Conservation (phyloP, 2,329 filamentous ascomycete genomes). For the Whalleya microplaca region DNA sequence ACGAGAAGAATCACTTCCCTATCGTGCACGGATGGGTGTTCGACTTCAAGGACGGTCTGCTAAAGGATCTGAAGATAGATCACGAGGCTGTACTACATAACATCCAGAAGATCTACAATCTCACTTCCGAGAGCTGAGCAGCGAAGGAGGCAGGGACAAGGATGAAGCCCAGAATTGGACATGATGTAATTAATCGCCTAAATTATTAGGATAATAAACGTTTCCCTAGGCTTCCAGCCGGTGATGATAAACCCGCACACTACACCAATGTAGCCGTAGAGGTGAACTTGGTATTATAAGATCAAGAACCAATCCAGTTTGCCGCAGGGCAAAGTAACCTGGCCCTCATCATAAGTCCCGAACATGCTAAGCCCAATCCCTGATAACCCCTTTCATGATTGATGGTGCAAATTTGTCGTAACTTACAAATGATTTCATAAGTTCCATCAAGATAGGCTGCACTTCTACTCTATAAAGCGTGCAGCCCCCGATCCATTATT, state of each 20-base stretch:
- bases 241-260: background rate
- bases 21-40: conserved; percentile 78
- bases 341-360: no score
- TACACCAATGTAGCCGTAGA: conserved; percentile 5
- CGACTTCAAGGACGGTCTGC: conserved; percentile 67
- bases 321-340: no score
- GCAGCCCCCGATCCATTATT: no score
- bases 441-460: no score
- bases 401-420: no score
- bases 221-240: no score
- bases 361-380: no score
- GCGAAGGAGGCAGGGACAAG: background rate
- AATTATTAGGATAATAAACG: no score
- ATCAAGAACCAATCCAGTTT: no score
- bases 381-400: no score
- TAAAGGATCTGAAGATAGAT: conserved; percentile 67
- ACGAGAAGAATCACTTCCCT: conserved; percentile 64
- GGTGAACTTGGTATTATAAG: conserved; percentile 1
- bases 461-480: no score
- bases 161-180: background rate
- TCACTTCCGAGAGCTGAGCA: conserved; percentile 35
- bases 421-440: no score
- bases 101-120: conserved; percentile 69
- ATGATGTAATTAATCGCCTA: background rate
- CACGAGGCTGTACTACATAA: conserved; percentile 59